Conservation (phyloP, 441 rosid genomes). For the Gossypium aridum region DNA sequence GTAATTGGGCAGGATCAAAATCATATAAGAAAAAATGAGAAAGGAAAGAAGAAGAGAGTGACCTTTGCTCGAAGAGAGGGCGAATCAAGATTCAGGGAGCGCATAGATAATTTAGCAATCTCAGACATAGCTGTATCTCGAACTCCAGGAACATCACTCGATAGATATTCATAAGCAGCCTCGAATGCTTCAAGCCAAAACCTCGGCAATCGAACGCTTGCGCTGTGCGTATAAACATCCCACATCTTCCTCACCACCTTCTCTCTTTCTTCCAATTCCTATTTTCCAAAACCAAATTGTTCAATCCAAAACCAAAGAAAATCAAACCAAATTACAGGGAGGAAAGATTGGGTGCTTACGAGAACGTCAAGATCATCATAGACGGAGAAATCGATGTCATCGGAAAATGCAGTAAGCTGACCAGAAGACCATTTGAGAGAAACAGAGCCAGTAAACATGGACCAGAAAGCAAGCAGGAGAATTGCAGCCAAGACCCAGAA, state of each 20-base stretch:
- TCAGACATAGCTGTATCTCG: slow-evolving; percentile 43
- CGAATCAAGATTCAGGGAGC: slow-evolving; percentile 29
- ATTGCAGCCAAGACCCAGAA: slow-evolving; percentile 52
- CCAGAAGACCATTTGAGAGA: slow-evolving; percentile 55
- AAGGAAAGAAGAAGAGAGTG: background rate
- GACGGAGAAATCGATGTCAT: slow-evolving; percentile 15
- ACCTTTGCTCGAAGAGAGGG: slow-evolving; percentile 32
- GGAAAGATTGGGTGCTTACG: slow-evolving; percentile 16
- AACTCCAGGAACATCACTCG: slow-evolving; percentile 36
- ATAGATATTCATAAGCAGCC: slow-evolving; percentile 50
- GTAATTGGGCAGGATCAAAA: background rate
- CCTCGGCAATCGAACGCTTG: slow-evolving; percentile 33
- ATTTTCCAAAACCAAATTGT: background rate
- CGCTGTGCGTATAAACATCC: slow-evolving; percentile 50
- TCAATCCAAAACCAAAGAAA: background rate
- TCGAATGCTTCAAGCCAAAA: slow-evolving; percentile 58
- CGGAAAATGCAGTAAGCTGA: slow-evolving; percentile 23
- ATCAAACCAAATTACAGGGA: background rate
- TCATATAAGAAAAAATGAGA: background rate
- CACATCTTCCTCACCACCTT: slow-evolving; percentile 52
- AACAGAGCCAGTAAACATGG: slow-evolving; percentile 60
- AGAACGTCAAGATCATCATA: slow-evolving; percentile 50
- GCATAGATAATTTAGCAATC: slow-evolving; percentile 51
- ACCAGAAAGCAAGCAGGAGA: slow-evolving; percentile 52
- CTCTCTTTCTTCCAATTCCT: slow-evolving; percentile 61